Evolutionary conservation across 2,329 filamentous ascomycete species (phyloP).

Genomic region (Aspergillus chevalieri): DNA sequence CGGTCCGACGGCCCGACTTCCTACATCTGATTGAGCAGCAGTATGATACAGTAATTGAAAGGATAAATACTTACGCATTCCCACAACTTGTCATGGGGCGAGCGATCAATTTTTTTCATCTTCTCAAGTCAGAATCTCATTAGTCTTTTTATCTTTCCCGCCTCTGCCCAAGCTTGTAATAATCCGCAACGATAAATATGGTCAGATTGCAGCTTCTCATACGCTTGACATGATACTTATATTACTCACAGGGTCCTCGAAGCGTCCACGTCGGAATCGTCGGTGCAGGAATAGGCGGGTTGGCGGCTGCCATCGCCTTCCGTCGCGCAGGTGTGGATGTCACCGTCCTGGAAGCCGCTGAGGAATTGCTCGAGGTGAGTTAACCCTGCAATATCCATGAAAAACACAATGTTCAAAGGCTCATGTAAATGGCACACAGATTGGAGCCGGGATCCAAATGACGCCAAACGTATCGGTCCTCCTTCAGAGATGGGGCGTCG

Average conservation of each 20-base stretch:
- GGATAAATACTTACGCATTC: too few relatives aligned
- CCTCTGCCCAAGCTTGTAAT: too few relatives aligned
- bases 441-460: constrained; percentile 34
- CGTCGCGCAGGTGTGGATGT: constrained; percentile 35
- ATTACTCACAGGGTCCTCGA: not conserved
- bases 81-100: too few relatives aligned
- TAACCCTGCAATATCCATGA: not conserved
- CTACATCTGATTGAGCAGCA: too few relatives aligned
- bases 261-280: constrained; percentile 16
- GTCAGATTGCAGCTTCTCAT: too few relatives aligned
- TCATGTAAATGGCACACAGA: constrained; percentile 8
- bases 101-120: too few relatives aligned
- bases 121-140: too few relatives aligned
- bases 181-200: too few relatives aligned
- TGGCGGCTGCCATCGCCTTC: constrained; percentile 40
- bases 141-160: too few relatives aligned
- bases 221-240: too few relatives aligned
- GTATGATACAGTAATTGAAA: too few relatives aligned
- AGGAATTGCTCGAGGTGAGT: constrained; percentile 37
- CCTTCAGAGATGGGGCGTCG: constrained; percentile 35
- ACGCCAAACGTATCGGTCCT: constrained; percentile 39
- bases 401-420: not conserved
- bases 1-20: too few relatives aligned
- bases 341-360: constrained; percentile 38
- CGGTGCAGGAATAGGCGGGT: constrained; percentile 39